Percentiles rank a stretch among this genome's conserved stretches.
phyloP scores from a whole-genome alignment of 176 grass and related monocot genomes.

The Tillandsia leiboldiana region DNA sequence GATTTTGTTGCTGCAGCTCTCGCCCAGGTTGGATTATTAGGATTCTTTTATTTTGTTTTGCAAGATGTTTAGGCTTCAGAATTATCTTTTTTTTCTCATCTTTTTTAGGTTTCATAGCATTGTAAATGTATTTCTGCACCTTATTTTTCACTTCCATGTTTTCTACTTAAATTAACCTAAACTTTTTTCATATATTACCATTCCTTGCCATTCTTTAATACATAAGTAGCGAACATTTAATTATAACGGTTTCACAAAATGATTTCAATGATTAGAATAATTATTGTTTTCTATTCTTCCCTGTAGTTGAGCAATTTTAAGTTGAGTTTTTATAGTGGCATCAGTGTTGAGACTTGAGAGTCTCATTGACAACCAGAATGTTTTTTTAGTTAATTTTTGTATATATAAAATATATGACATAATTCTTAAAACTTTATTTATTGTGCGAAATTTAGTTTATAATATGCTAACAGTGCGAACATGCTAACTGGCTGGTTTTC shows the following conservation, averaged over 20 bases:
- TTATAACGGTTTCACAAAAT: neutral
- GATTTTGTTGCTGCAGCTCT: conserved; percentile 93
- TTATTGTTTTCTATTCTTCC: neutral
- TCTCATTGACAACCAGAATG: too few species aligned
- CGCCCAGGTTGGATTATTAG: conserved; percentile 44
- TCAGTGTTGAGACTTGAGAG: too few species aligned
- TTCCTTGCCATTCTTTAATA: neutral
- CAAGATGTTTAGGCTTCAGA: neutral
- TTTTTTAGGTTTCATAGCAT: neutral
- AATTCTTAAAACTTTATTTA: neutral
- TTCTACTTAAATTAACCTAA: neutral
- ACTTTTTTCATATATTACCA: neutral
- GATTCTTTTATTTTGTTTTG: too few species aligned
- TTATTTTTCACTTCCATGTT: neutral
- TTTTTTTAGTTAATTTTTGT: neutral
- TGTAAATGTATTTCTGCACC: neutral
- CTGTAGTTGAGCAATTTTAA: neutral
- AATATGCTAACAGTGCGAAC: neutral
- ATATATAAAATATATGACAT: neutral
- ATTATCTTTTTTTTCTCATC: neutral
- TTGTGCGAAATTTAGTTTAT: too few species aligned
- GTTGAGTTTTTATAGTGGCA: neutral
- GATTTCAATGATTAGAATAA: neutral
- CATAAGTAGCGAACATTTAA: neutral
- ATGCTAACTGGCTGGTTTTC: conserved; percentile 13